Evolutionary conservation across 2,329 filamentous ascomycete species (phyloP).

Genomic region (Cladosporium sp.): DNA sequence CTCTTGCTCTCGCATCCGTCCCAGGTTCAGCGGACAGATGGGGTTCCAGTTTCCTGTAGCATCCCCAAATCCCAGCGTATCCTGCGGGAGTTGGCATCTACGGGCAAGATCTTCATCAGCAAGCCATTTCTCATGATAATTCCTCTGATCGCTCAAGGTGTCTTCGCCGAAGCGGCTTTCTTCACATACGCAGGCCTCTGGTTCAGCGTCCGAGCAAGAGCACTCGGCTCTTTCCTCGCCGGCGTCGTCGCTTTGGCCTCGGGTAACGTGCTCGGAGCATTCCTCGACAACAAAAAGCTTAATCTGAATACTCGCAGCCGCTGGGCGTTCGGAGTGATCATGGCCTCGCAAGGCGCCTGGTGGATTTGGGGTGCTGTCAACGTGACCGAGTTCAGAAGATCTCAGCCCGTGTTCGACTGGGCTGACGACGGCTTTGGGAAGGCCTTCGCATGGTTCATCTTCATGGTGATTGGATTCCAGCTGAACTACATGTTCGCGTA

Average conservation of each 20-base stretch:
- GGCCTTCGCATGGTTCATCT: slow-evolving; percentile 61
- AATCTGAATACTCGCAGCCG: slow-evolving; percentile 51
- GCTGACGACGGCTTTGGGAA: slow-evolving; percentile 55
- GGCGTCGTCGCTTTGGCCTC: slow-evolving; percentile 60
- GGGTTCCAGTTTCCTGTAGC: slow-evolving; percentile 52
- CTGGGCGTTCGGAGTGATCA: slow-evolving; percentile 48
- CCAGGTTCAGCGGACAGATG: slow-evolving; percentile 60
- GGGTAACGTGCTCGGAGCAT: slow-evolving; percentile 61
- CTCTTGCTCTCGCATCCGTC: slow-evolving; percentile 56
- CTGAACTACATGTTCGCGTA: slow-evolving; percentile 67
- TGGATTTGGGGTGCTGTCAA: slow-evolving; percentile 67
- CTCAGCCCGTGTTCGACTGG: slow-evolving; percentile 62
- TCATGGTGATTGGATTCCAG: slow-evolving; percentile 63
- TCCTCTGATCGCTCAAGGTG: slow-evolving; percentile 63
- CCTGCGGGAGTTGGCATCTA: slow-evolving; percentile 55
- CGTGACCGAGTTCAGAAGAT: slow-evolving; percentile 53
- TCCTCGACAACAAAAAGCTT: slow-evolving; percentile 53
- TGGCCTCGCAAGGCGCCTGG: slow-evolving; percentile 58
- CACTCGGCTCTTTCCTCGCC: slow-evolving; percentile 64
- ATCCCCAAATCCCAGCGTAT: slow-evolving; percentile 48
- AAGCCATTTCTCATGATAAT: slow-evolving; percentile 59
- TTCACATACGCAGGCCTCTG: slow-evolving; percentile 58
- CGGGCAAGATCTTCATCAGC: slow-evolving; percentile 52
- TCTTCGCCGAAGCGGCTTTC: slow-evolving; percentile 66
- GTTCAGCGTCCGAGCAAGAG: slow-evolving; percentile 64